These are phyloP conservation scores for Bromus sterilis DNA, from an alignment of 176 grass and related monocot genomes.

Conservation along the genomic window DNA sequence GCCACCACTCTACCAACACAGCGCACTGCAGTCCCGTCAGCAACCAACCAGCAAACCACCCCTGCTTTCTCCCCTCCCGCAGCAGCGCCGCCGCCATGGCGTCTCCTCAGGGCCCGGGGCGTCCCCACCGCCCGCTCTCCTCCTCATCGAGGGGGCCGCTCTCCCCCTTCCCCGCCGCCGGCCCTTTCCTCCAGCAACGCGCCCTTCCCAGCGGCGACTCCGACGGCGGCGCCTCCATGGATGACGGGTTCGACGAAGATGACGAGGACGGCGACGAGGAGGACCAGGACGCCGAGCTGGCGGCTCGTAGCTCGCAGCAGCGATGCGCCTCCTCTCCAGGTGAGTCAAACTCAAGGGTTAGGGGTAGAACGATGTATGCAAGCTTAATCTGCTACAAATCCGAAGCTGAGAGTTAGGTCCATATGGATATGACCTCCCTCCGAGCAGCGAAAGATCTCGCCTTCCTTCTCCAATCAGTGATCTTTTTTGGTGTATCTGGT, in stretches of 20 bases:
- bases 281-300: constrained; percentile 14
- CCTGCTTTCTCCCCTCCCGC: neutral
- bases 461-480: neutral
- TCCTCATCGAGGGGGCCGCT: constrained; percentile 11
- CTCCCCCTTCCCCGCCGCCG: neutral
- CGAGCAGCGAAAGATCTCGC: neutral
- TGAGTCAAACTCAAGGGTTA: constrained; percentile 16
- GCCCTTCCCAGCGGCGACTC: neutral
- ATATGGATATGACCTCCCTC: neutral
- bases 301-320: neutral
- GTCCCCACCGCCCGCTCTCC: neutral
- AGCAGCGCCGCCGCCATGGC: constrained; percentile 9
- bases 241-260: constrained; percentile 40
- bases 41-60: neutral
- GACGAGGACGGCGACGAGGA: constrained; percentile 11
- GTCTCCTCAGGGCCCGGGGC: constrained; percentile 22
- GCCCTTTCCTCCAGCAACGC: constrained; percentile 23
- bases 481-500: neutral
- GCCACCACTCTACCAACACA: neutral
- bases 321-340: constrained; percentile 13
- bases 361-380: neutral
- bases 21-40: neutral
- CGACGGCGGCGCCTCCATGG: constrained; percentile 5
- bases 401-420: neutral
- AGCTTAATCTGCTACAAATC: neutral